Conservation (phyloP, 1,284 basidiomycete genomes). For the Coniophora puteana region DNA sequence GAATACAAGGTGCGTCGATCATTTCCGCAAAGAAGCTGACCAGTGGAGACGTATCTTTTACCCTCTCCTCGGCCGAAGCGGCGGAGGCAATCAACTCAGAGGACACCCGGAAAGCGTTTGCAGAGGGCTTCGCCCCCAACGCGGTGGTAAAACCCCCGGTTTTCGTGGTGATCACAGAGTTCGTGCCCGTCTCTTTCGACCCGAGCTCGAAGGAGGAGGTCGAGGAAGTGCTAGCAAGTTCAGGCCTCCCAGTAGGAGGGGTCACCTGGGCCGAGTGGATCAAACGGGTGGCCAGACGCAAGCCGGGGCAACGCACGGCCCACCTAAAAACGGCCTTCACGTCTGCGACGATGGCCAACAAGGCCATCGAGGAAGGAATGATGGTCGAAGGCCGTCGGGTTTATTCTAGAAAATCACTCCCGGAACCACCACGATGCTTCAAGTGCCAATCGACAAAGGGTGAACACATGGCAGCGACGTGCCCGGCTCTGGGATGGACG, state of each 20-base stretch:
- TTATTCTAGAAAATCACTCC: slow-evolving; percentile 1
- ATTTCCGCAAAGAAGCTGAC: no score
- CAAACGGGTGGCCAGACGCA: slow-evolving; percentile 9
- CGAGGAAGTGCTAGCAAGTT: slow-evolving; percentile 5
- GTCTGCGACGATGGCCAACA: slow-evolving; percentile 7
- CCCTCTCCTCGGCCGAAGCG: no score
- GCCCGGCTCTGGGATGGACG: background rate
- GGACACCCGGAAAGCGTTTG: no score
- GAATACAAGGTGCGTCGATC: no score
- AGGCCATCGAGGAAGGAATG: slow-evolving; percentile 1
- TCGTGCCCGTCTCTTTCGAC: slow-evolving; percentile 12
- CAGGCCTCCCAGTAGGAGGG: background rate
- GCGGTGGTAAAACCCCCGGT: no score
- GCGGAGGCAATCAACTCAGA: no score
- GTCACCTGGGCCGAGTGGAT: slow-evolving; percentile 15
- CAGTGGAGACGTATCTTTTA: no score
- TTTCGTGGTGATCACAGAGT: slow-evolving; percentile 12
- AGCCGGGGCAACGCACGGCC: slow-evolving; percentile 5
- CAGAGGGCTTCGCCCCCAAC: no score
- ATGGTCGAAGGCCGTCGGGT: slow-evolving; percentile 6
- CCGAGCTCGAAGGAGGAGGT: background rate
- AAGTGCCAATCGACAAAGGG: slow-evolving; percentile 6
- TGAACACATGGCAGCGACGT: slow-evolving; percentile 1
- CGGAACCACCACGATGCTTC: slow-evolving; percentile 2
- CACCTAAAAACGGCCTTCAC: slow-evolving; percentile 9